A percentile compares a stretch with the other conserved stretches of the same genome.
phyloP scores from a whole-genome alignment of 1,284 basidiomycete species.

The Tilletia indica region DNA sequence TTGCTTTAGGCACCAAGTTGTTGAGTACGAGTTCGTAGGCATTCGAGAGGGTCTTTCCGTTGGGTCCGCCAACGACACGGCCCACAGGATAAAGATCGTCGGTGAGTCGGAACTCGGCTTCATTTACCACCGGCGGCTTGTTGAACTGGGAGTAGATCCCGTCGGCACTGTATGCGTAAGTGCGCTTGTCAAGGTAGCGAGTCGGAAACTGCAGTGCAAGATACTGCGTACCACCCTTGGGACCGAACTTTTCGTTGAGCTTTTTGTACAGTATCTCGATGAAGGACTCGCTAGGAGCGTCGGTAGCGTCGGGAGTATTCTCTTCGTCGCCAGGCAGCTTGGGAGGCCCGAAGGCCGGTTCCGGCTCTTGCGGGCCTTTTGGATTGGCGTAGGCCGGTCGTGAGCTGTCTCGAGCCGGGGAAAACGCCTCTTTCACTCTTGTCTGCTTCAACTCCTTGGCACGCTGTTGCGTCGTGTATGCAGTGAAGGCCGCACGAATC shows the following conservation, averaged over 20 bases:
- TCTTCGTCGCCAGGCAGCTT: no score
- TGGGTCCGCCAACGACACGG: conserved; percentile 4
- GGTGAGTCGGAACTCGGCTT: conserved; percentile 15
- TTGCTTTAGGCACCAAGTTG: conserved; percentile 2
- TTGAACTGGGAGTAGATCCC: conserved; percentile 13
- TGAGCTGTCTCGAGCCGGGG: background rate
- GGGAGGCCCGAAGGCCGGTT: background rate
- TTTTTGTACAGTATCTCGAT: conserved; percentile 3
- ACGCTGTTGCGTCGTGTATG: background rate
- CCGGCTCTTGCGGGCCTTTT: background rate
- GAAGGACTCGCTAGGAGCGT: no score
- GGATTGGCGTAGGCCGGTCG: background rate
- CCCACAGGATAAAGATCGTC: conserved; percentile 6
- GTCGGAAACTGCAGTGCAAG: conserved; percentile 8
- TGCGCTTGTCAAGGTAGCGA: conserved; percentile 5
- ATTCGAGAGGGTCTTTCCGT: conserved; percentile 13
- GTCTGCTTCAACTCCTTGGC: conserved; percentile 5
- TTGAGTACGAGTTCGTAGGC: conserved; percentile 13
- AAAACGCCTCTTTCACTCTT: background rate
- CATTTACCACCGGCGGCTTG: conserved; percentile 11
- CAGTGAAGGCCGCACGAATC: background rate
- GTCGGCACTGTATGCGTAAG: conserved; percentile 2
- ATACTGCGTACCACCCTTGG: conserved; percentile 5
- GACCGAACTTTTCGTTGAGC: background rate
- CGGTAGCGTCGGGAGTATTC: background rate